A percentile compares a stretch with the other conserved stretches of the same genome.
phyloP scores from a whole-genome alignment of 2,329 filamentous ascomycete genomes.

The Zymoseptoria tritici region DNA sequence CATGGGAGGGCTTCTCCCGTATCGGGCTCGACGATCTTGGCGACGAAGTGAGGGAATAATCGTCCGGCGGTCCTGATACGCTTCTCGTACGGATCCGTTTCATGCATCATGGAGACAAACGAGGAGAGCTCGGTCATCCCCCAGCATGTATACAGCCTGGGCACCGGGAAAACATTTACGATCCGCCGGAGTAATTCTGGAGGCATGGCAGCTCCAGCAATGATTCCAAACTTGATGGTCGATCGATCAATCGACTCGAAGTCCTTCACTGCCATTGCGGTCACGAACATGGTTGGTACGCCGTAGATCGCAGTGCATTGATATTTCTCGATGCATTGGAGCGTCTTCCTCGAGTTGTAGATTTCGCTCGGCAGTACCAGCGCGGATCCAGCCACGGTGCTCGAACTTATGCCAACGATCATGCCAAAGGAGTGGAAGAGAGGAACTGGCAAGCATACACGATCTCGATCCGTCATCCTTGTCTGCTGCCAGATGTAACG shows the following conservation, averaged over 20 bases:
- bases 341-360: slow-evolving; percentile 39
- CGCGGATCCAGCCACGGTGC: slow-evolving; percentile 49
- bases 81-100: slow-evolving; percentile 54
- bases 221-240: slow-evolving; percentile 43
- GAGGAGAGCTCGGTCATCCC: slow-evolving; percentile 56
- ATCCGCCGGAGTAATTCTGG: slow-evolving; percentile 67
- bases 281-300: slow-evolving; percentile 79
- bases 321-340: slow-evolving; percentile 40
- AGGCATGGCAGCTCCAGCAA: slow-evolving; percentile 71
- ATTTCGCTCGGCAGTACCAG: slow-evolving; percentile 69
- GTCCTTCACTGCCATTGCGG: slow-evolving; percentile 29
- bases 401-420: slow-evolving; percentile 39
- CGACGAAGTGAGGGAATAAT: slow-evolving; percentile 63
- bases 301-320: slow-evolving; percentile 65
- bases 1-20: slow-evolving; percentile 57
- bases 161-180: slow-evolving; percentile 62
- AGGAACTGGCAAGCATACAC: slow-evolving; percentile 73
- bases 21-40: slow-evolving; percentile 67
- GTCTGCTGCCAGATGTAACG: slow-evolving; percentile 24
- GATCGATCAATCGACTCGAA: slow-evolving; percentile 19
- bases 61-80: slow-evolving; percentile 67
- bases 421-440: slow-evolving; percentile 83
- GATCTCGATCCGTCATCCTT: slow-evolving; percentile 45
- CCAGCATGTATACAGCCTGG: slow-evolving; percentile 53
- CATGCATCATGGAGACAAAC: slow-evolving; percentile 25